Percentiles rank a stretch among this genome's conserved stretches.
These are phyloP conservation scores for Ophiobolus disseminans DNA, from an alignment of 2,329 filamentous ascomycete species.

Conservation along the genomic window DNA sequence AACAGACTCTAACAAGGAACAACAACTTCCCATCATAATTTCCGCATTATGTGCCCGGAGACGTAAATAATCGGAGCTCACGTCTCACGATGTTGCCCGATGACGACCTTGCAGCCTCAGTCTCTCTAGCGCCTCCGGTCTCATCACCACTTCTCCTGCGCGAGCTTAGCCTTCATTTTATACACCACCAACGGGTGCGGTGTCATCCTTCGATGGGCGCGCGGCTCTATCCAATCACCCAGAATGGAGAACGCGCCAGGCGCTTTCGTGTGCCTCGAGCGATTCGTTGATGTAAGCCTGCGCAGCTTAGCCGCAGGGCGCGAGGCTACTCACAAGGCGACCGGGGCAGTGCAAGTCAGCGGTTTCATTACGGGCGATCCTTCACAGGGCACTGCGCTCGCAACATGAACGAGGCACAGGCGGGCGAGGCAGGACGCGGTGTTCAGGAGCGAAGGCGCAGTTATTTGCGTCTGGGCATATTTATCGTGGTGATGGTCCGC, in stretches of 20 bases:
- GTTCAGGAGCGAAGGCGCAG: not conserved
- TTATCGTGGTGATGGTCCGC: not conserved
- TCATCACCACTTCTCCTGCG: not conserved
- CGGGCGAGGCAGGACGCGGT: not conserved
- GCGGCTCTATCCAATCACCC: not conserved
- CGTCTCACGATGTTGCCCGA: not conserved
- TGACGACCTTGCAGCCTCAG: not conserved
- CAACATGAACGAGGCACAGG: not conserved
- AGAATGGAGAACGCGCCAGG: not conserved
- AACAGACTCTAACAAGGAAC: too few relatives aligned
- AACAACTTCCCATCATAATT: too few relatives aligned
- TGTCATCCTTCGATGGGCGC: not conserved
- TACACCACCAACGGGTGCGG: not conserved
- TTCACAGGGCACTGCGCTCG: not conserved
- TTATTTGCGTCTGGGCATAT: not conserved
- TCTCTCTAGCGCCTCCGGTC: not conserved
- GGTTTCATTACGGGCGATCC: not conserved
- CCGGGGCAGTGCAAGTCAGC: not conserved
- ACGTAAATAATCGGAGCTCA: too few relatives aligned
- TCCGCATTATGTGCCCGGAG: too few relatives aligned
- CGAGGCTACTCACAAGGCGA: not conserved
- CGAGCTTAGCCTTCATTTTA: not conserved
- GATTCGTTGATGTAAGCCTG: conserved; percentile 2
- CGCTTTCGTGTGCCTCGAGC: not conserved
- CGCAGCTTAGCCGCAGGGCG: not conserved